A percentile compares a stretch with the other conserved stretches of the same genome.
Conservation (phyloP, 805 yeast species). For the Pichia cephalocereana region DNA sequence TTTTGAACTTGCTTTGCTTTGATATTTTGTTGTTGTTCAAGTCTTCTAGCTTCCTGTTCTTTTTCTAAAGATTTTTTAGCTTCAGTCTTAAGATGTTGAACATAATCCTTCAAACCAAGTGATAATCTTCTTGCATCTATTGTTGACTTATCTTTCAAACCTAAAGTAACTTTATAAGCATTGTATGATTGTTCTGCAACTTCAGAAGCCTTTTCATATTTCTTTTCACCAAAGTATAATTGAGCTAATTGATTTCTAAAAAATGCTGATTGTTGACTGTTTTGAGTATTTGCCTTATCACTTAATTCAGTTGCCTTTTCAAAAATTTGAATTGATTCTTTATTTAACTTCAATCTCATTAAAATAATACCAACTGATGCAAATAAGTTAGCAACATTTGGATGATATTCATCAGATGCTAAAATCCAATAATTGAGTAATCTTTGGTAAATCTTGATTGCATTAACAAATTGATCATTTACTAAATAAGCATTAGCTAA, state of each 20-base stretch:
- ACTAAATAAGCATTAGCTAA: constrained; percentile 64
- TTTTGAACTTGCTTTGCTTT: constrained; percentile 23
- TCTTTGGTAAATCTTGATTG: constrained; percentile 53
- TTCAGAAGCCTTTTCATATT: constrained; percentile 47
- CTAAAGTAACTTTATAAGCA: constrained; percentile 48
- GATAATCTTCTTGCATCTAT: constrained; percentile 61
- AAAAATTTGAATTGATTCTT: constrained; percentile 45
- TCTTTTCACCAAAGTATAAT: constrained; percentile 41
- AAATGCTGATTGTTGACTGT: constrained; percentile 53
- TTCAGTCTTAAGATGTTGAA: constrained; percentile 22
- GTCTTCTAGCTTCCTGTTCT: constrained; percentile 17
- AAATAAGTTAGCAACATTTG: constrained; percentile 56
- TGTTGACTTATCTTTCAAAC: constrained; percentile 59
- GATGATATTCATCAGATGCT: constrained; percentile 56
- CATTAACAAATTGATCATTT: constrained; percentile 47
- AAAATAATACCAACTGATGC: constrained; percentile 54
- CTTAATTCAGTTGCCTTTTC: constrained; percentile 45
- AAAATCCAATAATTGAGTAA: constrained; percentile 50
- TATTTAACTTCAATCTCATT: constrained; percentile 39
- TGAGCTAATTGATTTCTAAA: constrained; percentile 64
- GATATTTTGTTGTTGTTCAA: constrained; percentile 12
- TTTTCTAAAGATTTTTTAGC: constrained; percentile 15
- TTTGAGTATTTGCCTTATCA: constrained; percentile 42
- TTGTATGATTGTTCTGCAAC: constrained; percentile 47
- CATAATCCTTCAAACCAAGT: constrained; percentile 42